Evolutionary conservation across 441 rosid species (phyloP).

Genomic region (Geranium incanum): DNA sequence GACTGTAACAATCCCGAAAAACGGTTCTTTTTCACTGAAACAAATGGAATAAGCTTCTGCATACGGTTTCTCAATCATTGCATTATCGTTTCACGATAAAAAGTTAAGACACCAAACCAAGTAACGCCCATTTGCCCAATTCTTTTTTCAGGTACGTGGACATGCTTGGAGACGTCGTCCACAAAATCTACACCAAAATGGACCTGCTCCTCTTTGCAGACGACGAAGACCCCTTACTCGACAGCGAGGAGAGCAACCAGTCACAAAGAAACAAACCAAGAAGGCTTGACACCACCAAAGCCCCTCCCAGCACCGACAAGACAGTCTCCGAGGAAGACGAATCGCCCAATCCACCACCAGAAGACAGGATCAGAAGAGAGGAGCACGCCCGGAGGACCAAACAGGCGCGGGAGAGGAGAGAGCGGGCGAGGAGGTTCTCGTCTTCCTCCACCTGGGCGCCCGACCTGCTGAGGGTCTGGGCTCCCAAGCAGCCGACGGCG

Average conservation of each 20-base stretch:
- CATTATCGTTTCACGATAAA: background rate
- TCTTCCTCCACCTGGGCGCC: conserved; percentile 78
- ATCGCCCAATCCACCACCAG: conserved; percentile 16
- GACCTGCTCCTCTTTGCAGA: conserved; percentile 58
- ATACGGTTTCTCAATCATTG: background rate
- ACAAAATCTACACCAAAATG: conserved; percentile 58
- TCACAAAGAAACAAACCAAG: conserved; percentile 38
- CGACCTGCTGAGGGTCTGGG: conserved; percentile 84
- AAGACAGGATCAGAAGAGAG: conserved; percentile 22
- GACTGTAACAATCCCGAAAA: no score
- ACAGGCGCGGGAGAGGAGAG: conserved; percentile 62
- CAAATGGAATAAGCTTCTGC: background rate
- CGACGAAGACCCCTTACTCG: conserved; percentile 51
- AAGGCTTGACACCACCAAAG: conserved; percentile 19
- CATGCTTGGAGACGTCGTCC: conserved; percentile 55
- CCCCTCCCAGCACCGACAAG: conserved; percentile 11
- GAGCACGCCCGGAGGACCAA: conserved; percentile 40
- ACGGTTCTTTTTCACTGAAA: background rate
- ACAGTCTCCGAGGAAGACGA: conserved; percentile 29
- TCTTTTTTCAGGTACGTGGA: conserved; percentile 45
- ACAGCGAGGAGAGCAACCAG: conserved; percentile 65
- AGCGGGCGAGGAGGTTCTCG: conserved; percentile 70
- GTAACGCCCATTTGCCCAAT: background rate
- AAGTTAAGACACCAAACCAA: background rate
- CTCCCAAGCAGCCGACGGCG: conserved; percentile 50